Evolutionary conservation across 345 rosid species (phyloP), one percentile per base, ranked within the genome.

Genomic region (Euphorbia tirucalli): DNA sequence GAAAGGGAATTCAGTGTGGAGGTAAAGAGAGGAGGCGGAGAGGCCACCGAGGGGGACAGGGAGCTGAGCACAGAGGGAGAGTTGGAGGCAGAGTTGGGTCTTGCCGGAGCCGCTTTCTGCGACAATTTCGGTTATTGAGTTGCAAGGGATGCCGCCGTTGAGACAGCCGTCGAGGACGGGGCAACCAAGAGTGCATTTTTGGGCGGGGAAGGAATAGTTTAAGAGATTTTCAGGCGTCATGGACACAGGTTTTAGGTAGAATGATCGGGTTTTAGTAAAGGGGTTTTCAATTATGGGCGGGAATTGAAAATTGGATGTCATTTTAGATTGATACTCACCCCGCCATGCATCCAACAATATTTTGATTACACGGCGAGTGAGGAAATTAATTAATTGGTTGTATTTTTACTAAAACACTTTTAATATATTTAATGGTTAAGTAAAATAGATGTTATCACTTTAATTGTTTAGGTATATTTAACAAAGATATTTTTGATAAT

Each of bases 61-160:
- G 70, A 93, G 96, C 72, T 91, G 96, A 66, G 87, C 84, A 62
- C 65, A 77, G 75, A 91, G 95, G 61, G 88, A 82, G 44, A 90
- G 89, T 71, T 90, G 98, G 58, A 93, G 97, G 84, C 93, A 91
- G 71, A 93, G 77, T 70, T 91, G 97, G 74, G 95, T 91, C 84
- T 91, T 91, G 28, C 96, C 96, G 65, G 87, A 85, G 65, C 95
- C 95, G 60, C 96, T 93, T 75, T 90, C 97, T 46, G 94, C 93
- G 7, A 85, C 89, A 59, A 93, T 80, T 77, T 93, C 97, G 35
- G 97, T 88, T 39, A 93, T n/a, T 14, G 93, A 87, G 57, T 83
- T 70, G 81, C 94, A 93, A 13, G 96, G 88, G 48, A 93, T 74
- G 60, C 94, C 97, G 32, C 98, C 97, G 74, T 68, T 74, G 35